A percentile compares a stretch with the other conserved stretches of the same genome.
Evolutionary conservation across 345 rosid species (phyloP).

Genomic region (Acer saccharum): DNA sequence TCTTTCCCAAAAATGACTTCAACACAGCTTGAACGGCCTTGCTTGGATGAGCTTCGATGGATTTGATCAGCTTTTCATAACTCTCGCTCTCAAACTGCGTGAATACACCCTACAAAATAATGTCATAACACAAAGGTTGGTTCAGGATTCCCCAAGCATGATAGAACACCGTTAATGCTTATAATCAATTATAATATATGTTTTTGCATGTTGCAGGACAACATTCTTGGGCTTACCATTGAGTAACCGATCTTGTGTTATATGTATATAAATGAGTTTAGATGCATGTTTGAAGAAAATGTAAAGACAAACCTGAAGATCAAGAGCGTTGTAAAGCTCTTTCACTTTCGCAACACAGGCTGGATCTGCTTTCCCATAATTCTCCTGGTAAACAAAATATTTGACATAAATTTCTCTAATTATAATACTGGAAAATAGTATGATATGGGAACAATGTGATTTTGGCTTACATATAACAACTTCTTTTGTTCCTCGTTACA

Average conservation of each 20-base stretch:
- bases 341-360: conserved; percentile 35
- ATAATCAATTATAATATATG: not conserved
- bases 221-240: no score
- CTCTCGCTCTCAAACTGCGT: conserved; percentile 39
- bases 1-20: conserved; percentile 45
- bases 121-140: not conserved
- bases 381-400: conserved; percentile 30
- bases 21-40: conserved; percentile 41
- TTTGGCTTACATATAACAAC: conserved; percentile 23
- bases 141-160: not conserved
- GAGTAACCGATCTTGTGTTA: not conserved
- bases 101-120: conserved; percentile 30
- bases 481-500: conserved; percentile 33
- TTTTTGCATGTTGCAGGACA: not conserved
- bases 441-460: not conserved
- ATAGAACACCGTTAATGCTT: not conserved
- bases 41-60: conserved; percentile 47
- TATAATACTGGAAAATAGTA: not conserved
- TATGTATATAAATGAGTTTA: not conserved
- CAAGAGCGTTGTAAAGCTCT: conserved; percentile 35
- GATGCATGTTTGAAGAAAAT: conserved; percentile 1
- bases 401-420: not conserved
- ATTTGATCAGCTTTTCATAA: conserved; percentile 32
- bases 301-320: conserved; percentile 36
- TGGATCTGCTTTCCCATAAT: conserved; percentile 41